These are phyloP conservation scores for Magnaporthiopsis rhizophila DNA, from an alignment of 2,329 filamentous ascomycete species.

Conservation along the genomic window DNA sequence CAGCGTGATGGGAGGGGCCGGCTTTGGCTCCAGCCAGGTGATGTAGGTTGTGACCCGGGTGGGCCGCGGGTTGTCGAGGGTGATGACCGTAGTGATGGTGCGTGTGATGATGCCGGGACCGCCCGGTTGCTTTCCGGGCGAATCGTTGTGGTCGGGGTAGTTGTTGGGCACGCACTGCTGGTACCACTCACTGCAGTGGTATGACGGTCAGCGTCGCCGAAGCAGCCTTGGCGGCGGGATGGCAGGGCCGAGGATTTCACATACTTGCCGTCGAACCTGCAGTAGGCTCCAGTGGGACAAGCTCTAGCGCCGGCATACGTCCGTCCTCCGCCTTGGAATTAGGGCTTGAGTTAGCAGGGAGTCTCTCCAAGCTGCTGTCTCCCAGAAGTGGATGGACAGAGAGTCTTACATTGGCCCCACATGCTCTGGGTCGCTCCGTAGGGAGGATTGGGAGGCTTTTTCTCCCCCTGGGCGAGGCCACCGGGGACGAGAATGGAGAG, in stretches of 20 bases:
- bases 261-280: constrained; percentile 17
- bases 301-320: constrained; percentile 11
- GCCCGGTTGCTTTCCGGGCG: not conserved
- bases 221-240: not conserved
- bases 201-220: not conserved
- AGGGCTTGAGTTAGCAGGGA: not conserved
- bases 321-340: constrained; percentile 15
- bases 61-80: constrained; percentile 14
- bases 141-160: not conserved
- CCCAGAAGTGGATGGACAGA: not conserved
- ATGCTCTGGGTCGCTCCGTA: not conserved
- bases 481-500: not conserved
- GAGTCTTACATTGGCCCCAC: not conserved
- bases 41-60: constrained; percentile 17
- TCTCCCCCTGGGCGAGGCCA: not conserved
- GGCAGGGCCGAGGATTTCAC: not conserved
- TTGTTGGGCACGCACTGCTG: constrained; percentile 16
- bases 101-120: constrained; percentile 10
- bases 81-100: constrained; percentile 17
- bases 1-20: constrained; percentile 12
- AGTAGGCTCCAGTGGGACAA: constrained; percentile 16
- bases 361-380: not conserved
- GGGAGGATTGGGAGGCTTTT: not conserved
- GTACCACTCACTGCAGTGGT: constrained; percentile 15
- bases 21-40: constrained; percentile 14